These are phyloP conservation scores for Oemleria cerasiformis DNA, from an alignment of 306 rosid genomes.

Conservation along the genomic window DNA sequence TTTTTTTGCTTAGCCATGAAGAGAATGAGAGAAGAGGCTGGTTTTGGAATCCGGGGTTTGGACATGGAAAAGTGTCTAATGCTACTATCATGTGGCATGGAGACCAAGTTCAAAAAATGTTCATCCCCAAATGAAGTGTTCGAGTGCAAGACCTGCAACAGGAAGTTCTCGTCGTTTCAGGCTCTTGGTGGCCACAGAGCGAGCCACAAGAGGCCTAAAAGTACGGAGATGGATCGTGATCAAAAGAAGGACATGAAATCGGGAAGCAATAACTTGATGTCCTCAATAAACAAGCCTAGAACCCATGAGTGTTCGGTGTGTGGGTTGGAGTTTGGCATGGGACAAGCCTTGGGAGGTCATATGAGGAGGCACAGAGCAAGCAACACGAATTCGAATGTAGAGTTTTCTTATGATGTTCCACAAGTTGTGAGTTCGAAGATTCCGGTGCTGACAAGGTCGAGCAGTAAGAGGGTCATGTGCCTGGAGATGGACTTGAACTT, in stretches of 20 bases:
- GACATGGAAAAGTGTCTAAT: conserved; percentile 38
- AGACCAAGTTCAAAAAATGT: background rate
- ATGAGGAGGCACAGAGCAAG: conserved; percentile 64
- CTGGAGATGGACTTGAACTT: conserved; percentile 63
- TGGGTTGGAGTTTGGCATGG: conserved; percentile 60
- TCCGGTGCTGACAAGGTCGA: conserved; percentile 57
- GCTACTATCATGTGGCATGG: conserved; percentile 35
- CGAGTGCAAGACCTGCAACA: conserved; percentile 77
- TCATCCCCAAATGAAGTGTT: conserved; percentile 7
- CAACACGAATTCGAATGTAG: background rate
- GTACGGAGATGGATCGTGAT: background rate
- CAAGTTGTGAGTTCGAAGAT: conserved; percentile 15
- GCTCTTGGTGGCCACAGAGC: conserved; percentile 95
- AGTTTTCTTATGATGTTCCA: background rate
- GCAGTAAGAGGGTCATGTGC: conserved; percentile 40
- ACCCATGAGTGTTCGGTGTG: conserved; percentile 67
- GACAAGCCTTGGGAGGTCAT: conserved; percentile 91
- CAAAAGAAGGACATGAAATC: conserved; percentile 18
- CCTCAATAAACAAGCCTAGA: conserved; percentile 13
- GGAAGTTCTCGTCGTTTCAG: conserved; percentile 71
- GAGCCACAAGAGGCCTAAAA: conserved; percentile 59
- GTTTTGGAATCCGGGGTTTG: conserved; percentile 3
- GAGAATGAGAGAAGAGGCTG: conserved; percentile 38
- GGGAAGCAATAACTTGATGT: background rate
- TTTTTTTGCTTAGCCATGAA: conserved; percentile 29